Evolutionary conservation across 768 basidiomycete genomes (phyloP), one percentile per base, ranked within the genome.

Genomic region (Lactarius trivialis): DNA sequence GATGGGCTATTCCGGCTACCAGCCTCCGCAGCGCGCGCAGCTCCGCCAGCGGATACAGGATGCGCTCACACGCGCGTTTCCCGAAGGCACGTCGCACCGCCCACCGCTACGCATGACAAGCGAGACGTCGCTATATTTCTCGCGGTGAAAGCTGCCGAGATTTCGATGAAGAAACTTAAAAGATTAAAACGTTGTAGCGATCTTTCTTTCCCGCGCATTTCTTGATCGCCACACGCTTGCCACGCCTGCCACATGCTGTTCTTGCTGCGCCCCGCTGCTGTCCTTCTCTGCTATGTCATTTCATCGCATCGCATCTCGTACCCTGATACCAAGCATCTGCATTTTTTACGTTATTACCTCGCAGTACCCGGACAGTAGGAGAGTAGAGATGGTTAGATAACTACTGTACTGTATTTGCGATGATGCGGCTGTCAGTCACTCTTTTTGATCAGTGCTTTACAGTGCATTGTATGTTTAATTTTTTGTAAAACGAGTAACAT

Each of bases 1-100:
- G 5, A 88, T 88, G 85, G 79, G 81, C 0, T 89, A 86, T 66
- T 68, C 72, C 1, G 67, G 66, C 0, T 88, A 83, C 65, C 77
- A 79, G 32, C 70, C 76, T 0, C 70, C 71, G 45, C 76, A 78
- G 67, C 73, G 77, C 59, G 72, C 73, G 19, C 76, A 80, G 60
- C 78, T 85, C 68, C 75, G 77, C 19, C 70, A 73, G 4, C 77
- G 81, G 19, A 82, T 89, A 61, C 70, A 63, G 37, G 62, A 63
- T 2, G 62, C 62, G 24, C 52, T 63, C 24, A 12, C 2, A 0
- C 62, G 62, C 24, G 62, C 62, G 1, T 63, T 63, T 19, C 56
- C 52, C 0, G 48, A 48, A 17, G 4, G 21, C 21, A 0, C 52
- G 19, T 21, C 14, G 3, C 41, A 33, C 4, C 14, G 32, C 7